Evolutionary conservation across 345 rosid genomes (phyloP).

Genomic region (Zanthoxylum bungeanum): DNA sequence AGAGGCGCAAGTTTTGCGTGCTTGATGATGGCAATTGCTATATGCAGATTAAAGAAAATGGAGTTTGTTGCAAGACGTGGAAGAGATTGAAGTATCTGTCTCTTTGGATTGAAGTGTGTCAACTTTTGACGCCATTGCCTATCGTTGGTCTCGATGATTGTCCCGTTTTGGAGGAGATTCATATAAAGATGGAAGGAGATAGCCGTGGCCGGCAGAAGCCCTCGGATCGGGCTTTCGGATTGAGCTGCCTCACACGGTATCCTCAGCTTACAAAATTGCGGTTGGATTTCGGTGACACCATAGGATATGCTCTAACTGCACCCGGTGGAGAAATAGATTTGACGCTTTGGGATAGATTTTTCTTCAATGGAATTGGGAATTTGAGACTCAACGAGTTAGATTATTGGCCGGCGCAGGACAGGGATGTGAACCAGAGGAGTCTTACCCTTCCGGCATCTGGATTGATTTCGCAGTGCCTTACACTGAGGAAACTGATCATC

Average conservation of each 20-base stretch:
- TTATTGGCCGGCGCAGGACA: conserved; percentile 93
- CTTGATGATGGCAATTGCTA: conserved; percentile 20
- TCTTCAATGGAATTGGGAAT: conserved; percentile 58
- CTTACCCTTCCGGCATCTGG: conserved; percentile 72
- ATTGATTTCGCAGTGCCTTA: conserved; percentile 50
- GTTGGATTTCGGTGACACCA: conserved; percentile 67
- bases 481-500: conserved; percentile 81
- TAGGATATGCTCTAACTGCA: conserved; percentile 71
- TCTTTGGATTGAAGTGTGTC: conserved; percentile 74
- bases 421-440: conserved; percentile 83
- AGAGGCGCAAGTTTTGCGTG: conserved; percentile 44
- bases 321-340: conserved; percentile 82
- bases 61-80: conserved; percentile 52
- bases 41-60: conserved; percentile 31
- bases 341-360: conserved; percentile 90
- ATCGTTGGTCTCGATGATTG: conserved; percentile 61
- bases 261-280: conserved; percentile 74
- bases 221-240: conserved; percentile 50
- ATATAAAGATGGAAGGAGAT: conserved; percentile 82
- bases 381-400: conserved; percentile 66
- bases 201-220: conserved; percentile 63
- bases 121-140: conserved; percentile 55
- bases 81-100: conserved; percentile 61
- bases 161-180: conserved; percentile 79
- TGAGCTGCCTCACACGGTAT: conserved; percentile 55